phyloP scores from a whole-genome alignment of 1,284 basidiomycete genomes.

The Ganoderma lingzhi region DNA sequence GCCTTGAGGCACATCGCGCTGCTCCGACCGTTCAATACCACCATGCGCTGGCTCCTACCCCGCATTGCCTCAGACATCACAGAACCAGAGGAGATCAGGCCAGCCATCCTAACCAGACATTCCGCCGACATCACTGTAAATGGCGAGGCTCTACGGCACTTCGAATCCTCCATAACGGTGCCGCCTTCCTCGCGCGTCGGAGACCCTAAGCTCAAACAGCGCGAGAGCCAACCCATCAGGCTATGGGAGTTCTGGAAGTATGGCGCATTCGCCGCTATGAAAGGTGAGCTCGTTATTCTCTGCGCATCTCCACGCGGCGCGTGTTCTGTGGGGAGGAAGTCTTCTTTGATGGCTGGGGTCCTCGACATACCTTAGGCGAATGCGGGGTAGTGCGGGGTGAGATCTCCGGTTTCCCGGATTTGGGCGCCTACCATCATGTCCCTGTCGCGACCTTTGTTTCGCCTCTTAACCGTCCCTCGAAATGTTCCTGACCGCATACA shows the following conservation, averaged over 20 bases:
- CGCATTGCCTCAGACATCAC: slow-evolving; percentile 29
- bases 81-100: slow-evolving; percentile 22
- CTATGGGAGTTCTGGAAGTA: slow-evolving; percentile 78
- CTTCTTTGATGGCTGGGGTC: background rate
- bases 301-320: background rate
- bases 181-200: slow-evolving; percentile 75
- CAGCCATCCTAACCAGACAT: slow-evolving; percentile 19
- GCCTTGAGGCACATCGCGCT: background rate
- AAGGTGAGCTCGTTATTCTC: slow-evolving; percentile 55
- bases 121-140: slow-evolving; percentile 9
- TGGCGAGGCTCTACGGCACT: slow-evolving; percentile 50
- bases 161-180: slow-evolving; percentile 69
- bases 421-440: background rate
- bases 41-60: slow-evolving; percentile 43
- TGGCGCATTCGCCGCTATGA: slow-evolving; percentile 66
- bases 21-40: background rate
- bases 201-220: slow-evolving; percentile 66
- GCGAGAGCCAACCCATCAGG: slow-evolving; percentile 59
- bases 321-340: background rate
- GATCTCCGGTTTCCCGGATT: slow-evolving; percentile 13
- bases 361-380: background rate
- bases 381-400: slow-evolving; percentile 25
- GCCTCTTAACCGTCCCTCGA: background rate
- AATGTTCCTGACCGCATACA: slow-evolving; percentile 9
- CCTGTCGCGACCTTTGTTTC: background rate